A percentile compares a stretch with the other conserved stretches of the same genome.
phyloP scores from a whole-genome alignment of 805 yeast genomes.

The Cyberlindnera veronae region DNA sequence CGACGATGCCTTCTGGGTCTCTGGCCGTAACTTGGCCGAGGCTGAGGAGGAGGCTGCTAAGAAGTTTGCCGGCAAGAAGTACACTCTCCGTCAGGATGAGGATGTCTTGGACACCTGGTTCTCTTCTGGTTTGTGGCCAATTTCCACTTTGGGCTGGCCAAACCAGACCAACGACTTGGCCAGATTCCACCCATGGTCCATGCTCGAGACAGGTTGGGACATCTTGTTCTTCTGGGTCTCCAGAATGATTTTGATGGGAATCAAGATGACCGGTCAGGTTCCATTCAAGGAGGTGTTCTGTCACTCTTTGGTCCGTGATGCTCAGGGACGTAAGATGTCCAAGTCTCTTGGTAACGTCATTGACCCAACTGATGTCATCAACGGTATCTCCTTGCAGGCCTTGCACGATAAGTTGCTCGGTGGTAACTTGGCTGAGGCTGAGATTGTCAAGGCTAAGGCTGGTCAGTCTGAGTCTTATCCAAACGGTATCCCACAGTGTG shows the following conservation, averaged over 20 bases:
- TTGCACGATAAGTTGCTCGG: constrained; percentile 70
- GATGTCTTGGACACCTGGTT: constrained; percentile 99
- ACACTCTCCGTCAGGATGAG: constrained; percentile 84
- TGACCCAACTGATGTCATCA: constrained; percentile 92
- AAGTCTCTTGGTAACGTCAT: constrained; percentile 95
- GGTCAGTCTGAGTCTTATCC: constrained; percentile 93
- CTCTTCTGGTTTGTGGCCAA: constrained; percentile 97
- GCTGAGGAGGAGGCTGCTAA: constrained; percentile 77
- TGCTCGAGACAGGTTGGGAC: constrained; percentile 99
- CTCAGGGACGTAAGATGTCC: constrained; percentile 99
- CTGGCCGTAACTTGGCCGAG: constrained; percentile 80
- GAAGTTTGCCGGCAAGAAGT: constrained; percentile 67
- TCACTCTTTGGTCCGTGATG: constrained; percentile 97
- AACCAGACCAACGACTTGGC: constrained; percentile 67
- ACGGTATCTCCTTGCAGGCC: constrained; percentile 76
- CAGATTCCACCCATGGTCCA: constrained; percentile 81
- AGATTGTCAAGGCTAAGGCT: constrained; percentile 77
- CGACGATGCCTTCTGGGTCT: constrained; percentile 81
- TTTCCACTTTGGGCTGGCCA: constrained; percentile 97
- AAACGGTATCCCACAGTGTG: constrained; percentile 97
- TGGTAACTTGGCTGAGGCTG: constrained; percentile 90
- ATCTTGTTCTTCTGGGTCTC: constrained; percentile 98
- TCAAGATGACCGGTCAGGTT: constrained; percentile 83
- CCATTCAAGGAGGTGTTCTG: constrained; percentile 98
- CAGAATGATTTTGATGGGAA: constrained; percentile 89